A percentile compares a stretch with the other conserved stretches of the same genome.
phyloP scores from a whole-genome alignment of 2,329 filamentous ascomycete genomes.

The Endoconidiophora polonica region DNA sequence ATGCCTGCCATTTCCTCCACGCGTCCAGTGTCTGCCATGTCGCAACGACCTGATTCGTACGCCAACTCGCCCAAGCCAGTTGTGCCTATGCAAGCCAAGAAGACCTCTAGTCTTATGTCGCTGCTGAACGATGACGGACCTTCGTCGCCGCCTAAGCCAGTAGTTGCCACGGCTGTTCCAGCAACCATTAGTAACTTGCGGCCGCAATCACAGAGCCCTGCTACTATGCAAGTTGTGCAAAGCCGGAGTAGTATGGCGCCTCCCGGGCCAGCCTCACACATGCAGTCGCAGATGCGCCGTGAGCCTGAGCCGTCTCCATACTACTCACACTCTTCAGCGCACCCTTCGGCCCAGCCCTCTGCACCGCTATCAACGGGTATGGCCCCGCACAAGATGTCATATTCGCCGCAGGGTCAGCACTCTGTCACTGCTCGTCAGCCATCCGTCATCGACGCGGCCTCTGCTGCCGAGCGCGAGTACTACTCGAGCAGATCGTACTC shows the following conservation, averaged over 20 bases:
- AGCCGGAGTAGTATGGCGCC: conserved; percentile 24
- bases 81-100: conserved; percentile 25
- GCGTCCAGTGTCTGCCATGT: neutral
- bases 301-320: conserved; percentile 28
- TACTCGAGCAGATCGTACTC: conserved; percentile 26
- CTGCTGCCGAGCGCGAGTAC: conserved; percentile 29
- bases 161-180: conserved; percentile 28
- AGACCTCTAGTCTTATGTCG: conserved; percentile 47
- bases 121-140: conserved; percentile 43
- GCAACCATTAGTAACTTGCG: conserved; percentile 28
- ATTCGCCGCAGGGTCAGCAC: conserved; percentile 34
- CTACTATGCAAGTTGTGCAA: conserved; percentile 17
- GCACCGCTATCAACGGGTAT: conserved; percentile 35
- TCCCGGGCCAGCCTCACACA: conserved; percentile 23
- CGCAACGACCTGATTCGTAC: conserved; percentile 8
- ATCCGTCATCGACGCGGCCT: conserved; percentile 23
- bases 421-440: conserved; percentile 28
- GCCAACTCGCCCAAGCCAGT: conserved; percentile 8
- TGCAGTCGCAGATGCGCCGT: conserved; percentile 25
- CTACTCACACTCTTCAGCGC: conserved; percentile 27
- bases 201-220: conserved; percentile 29
- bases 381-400: neutral
- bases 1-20: neutral
- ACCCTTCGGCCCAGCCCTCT: conserved; percentile 23
- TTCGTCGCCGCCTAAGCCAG: conserved; percentile 25